Conservation (phyloP, 768 basidiomycete species). For the Pholiota microspora region DNA sequence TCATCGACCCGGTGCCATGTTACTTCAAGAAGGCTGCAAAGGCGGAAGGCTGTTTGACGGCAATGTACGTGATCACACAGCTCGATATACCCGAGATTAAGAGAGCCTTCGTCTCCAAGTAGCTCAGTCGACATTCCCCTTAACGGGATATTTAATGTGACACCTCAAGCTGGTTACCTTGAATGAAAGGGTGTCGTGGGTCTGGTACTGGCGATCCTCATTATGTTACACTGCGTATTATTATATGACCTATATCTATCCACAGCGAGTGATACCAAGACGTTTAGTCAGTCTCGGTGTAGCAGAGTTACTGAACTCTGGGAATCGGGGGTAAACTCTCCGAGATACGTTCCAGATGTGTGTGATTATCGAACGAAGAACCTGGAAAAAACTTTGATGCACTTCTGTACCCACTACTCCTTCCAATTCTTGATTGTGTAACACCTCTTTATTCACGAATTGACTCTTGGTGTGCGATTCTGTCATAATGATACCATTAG, state of each 20-base stretch:
- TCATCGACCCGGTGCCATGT: conserved; percentile 24
- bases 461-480: neutral
- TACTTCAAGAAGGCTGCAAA: conserved; percentile 17
- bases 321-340: neutral
- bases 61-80: conserved; percentile 12
- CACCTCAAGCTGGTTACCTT: conserved; percentile 1
- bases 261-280: conserved; percentile 5
- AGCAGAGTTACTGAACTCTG: neutral
- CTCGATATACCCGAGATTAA: conserved; percentile 15
- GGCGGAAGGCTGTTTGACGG: conserved; percentile 13
- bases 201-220: conserved; percentile 20
- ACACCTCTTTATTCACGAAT: neutral
- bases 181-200: conserved; percentile 25
- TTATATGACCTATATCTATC: conserved; percentile 9
- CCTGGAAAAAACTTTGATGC: neutral
- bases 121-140: neutral
- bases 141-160: neutral
- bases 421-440: conserved; percentile 6
- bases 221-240: conserved; percentile 13
- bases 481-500: neutral
- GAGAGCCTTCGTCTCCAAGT: neutral
- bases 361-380: conserved; percentile 8
- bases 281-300: neutral
- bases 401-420: neutral
- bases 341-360: neutral